These are phyloP conservation scores for Dactylorhiza incarnata DNA, from an alignment of 106 monocot genomes.

Conservation along the genomic window DNA sequence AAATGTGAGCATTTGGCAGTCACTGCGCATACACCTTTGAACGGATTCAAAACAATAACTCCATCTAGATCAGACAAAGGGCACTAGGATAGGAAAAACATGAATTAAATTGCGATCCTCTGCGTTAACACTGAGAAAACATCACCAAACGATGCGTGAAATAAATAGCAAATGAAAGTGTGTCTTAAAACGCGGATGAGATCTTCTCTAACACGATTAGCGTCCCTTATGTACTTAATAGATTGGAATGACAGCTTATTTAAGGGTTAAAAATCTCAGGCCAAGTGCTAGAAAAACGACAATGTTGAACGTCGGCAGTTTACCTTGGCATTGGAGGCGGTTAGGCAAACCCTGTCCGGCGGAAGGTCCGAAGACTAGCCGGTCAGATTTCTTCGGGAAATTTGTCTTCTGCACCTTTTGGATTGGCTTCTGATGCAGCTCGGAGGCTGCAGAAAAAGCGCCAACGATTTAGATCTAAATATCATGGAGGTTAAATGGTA, in stretches of 20 bases:
- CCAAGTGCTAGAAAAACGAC: not conserved
- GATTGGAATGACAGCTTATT: not conserved
- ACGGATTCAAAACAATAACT: no score
- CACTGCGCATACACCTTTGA: no score
- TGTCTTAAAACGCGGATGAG: not conserved
- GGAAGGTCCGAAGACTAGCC: slow-evolving; percentile 60
- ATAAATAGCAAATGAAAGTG: not conserved
- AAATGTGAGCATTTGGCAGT: no score
- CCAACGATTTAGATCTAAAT: not conserved
- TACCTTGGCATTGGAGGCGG: slow-evolving; percentile 87
- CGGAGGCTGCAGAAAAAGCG: slow-evolving; percentile 34
- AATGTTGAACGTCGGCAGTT: not conserved
- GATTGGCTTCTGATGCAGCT: slow-evolving; percentile 30
- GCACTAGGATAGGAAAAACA: no score
- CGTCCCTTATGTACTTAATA: not conserved
- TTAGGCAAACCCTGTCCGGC: slow-evolving; percentile 75
- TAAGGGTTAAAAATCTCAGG: not conserved
- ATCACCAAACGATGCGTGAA: not conserved
- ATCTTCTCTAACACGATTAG: not conserved
- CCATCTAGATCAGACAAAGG: no score
- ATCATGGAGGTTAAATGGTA: not conserved
- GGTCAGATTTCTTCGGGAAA: slow-evolving; percentile 40
- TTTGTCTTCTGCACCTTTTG: slow-evolving; percentile 8
- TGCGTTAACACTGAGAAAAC: no score
- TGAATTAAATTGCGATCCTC: no score